Evolutionary conservation across 208 protist species (phyloP).

Genomic region (Trypanosomatidae sp.): DNA sequence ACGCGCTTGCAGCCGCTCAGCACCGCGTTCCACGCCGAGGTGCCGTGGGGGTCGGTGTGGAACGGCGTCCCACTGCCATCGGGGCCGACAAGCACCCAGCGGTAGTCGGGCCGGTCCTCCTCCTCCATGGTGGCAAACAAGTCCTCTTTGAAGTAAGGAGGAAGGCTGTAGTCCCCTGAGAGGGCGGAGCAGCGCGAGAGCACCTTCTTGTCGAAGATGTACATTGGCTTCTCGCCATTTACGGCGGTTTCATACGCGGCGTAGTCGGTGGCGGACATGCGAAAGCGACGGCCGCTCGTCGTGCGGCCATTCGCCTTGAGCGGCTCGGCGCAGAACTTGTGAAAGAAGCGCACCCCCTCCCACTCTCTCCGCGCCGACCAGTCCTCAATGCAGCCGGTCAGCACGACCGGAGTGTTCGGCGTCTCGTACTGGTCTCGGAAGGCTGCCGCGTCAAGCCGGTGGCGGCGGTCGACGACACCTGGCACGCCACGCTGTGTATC

Average conservation of each 20-base stretch:
- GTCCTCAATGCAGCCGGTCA: constrained; percentile 37
- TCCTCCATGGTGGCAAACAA: constrained; percentile 34
- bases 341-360: constrained; percentile 13
- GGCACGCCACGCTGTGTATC: constrained; percentile 19
- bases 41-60: constrained; percentile 44
- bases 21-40: constrained; percentile 47
- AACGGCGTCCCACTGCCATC: constrained; percentile 41
- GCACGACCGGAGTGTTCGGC: constrained; percentile 35
- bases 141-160: constrained; percentile 33
- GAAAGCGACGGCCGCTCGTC: constrained; percentile 26
- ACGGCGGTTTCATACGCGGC: constrained; percentile 22
- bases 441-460: constrained; percentile 10
- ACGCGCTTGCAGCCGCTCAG: constrained; percentile 41
- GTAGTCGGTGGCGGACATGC: constrained; percentile 29
- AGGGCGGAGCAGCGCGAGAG: constrained; percentile 7
- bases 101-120: constrained; percentile 43
- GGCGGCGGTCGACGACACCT: constrained; percentile 25
- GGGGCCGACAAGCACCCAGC: constrained; percentile 42
- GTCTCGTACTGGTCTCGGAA: constrained; percentile 33
- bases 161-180: constrained; percentile 25
- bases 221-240: constrained; percentile 45
- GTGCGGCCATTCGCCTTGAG: constrained; percentile 39
- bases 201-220: constrained; percentile 53
- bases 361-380: constrained; percentile 25
- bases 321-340: constrained; percentile 1